Base-by-base conservation (phyloP, 345 rosid species). In the Linum lewisii region DNA sequence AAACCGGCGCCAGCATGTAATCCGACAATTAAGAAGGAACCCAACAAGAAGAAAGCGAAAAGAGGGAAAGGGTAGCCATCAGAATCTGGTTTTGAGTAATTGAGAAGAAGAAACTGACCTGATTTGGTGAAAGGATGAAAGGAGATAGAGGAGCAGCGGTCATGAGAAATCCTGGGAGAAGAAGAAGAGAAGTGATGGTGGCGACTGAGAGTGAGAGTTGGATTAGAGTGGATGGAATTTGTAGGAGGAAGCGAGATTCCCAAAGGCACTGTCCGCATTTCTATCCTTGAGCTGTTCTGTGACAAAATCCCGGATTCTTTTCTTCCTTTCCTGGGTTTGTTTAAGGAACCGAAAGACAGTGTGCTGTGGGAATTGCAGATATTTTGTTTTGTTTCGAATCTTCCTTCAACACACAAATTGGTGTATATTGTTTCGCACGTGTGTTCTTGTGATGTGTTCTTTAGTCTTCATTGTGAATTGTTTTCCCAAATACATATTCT, bases 221-320 rank as follows among this genome's bases (percentile, higher is more conserved):
- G 64, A 68, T 47, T 59, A 58, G 58, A 58, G 18, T 52, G 64
- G 38, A 66, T 7, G 26, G 67, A 60, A 34, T 6, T 5, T 53
- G 73, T 57, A 36, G 84, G 75, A 51, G 75, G 80, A 8, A 74
- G 74, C 63, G 88, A 50, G 63, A 77, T 62, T 73, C 87, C 94
- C 59, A 85, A 77, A 62, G 84, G 79, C 54, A 80, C 61, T 66
- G 89, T 79, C 88, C 78, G 77, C 97, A 90, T 87, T 64, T 20
- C 61, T 52, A 13, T 22, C 2, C 53, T 47, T 58, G n/a, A n/a
- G 51, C 54, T 55, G 61, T 21, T 18, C 1, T 20, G 55, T 60
- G 61, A 45, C 23, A 25, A 24, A 18, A 22, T 15, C 11, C 15
- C 53, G 58, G 75, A 62, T 67, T 60, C 60, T 63, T 59, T 57